Evolutionary conservation across 306 rosid species (phyloP).

Genomic region (Oemleria cerasiformis): DNA sequence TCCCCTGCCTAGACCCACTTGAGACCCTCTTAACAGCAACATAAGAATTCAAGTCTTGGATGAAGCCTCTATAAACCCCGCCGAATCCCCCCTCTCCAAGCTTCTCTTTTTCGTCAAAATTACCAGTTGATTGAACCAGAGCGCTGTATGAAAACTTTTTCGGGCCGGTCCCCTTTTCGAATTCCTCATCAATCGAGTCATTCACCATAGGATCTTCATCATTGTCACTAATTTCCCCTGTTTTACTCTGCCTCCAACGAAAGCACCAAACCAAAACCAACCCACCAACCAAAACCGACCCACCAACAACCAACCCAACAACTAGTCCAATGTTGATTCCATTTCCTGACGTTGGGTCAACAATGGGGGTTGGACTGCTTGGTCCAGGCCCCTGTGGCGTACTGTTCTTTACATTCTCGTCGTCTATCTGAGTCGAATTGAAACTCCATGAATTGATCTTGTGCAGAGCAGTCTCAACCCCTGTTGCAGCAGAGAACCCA

Average conservation of each 20-base stretch:
- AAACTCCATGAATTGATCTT: neutral
- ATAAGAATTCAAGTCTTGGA: neutral
- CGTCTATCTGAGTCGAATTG: neutral
- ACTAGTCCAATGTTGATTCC: neutral
- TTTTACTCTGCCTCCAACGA: neutral
- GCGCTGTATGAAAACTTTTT: neutral
- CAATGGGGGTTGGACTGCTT: neutral
- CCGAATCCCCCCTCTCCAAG: constrained; percentile 21
- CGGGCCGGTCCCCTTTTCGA: constrained; percentile 3
- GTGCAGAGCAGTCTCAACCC: neutral
- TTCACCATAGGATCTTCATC: neutral
- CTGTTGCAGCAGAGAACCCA: constrained; percentile 9
- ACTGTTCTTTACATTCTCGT: neutral
- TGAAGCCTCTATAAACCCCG: constrained; percentile 7
- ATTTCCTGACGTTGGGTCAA: neutral
- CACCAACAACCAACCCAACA: neutral
- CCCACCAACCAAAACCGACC: neutral
- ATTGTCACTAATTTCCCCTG: neutral
- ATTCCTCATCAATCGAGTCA: neutral
- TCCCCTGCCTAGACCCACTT: neutral
- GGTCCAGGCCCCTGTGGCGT: neutral
- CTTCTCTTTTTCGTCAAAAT: neutral
- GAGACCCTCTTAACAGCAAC: constrained; percentile 11
- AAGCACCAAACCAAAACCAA: neutral
- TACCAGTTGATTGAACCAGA: neutral